Base-by-base conservation (phyloP, 2,329 filamentous ascomycete genomes). In the Trichoderma aggressivum region DNA sequence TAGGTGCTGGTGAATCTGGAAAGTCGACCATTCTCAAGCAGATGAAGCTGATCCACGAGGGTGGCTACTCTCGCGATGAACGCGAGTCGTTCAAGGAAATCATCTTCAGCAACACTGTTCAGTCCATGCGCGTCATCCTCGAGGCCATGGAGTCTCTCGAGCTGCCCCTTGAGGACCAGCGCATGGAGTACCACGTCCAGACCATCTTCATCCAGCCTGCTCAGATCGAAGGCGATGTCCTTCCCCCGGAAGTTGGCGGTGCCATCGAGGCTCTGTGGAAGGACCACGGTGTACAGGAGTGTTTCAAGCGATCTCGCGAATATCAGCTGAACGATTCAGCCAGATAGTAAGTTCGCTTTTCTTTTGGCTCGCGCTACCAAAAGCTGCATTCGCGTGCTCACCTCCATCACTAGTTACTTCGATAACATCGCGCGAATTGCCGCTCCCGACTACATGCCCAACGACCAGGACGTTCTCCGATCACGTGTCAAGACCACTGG, bases 31-130 rank as follows among this genome's bases (percentile, higher is more conserved):
- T 98, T 74, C 89, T 98, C 75, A 98, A 98, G 86, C 95, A 98
- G 86, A 98, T 99, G 96, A 99, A 98, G 88, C 92, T 99, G 79
- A 99, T 99, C 79, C 94, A 99, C 83, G 96, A 99, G 87, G 96
- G 96, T 75, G 95, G 96, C 77, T 99, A 98, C 86, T 98, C 96
- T 74, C 92, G 95, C 82, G 96, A 98, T 76, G 89, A 91, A 81
- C 86, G 88, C 74, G 88, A 91, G 80, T 90, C 88, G 7, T 91
- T 91, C 85, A 90, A 91, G 81, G 89, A 91, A 77, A 90, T 90
- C 78, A 90, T 91, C 79, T 91, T 90, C 83, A 90, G 87, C 83
- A 91, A 91, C 81, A 90, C 88, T 1, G 88, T 91, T 18, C 89
- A 91, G 80, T 90, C 88, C 47, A 91, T 91, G 89, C 88, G 88